Evolutionary conservation across 306 rosid species (phyloP).

Genomic region (Datisca glomerata): DNA sequence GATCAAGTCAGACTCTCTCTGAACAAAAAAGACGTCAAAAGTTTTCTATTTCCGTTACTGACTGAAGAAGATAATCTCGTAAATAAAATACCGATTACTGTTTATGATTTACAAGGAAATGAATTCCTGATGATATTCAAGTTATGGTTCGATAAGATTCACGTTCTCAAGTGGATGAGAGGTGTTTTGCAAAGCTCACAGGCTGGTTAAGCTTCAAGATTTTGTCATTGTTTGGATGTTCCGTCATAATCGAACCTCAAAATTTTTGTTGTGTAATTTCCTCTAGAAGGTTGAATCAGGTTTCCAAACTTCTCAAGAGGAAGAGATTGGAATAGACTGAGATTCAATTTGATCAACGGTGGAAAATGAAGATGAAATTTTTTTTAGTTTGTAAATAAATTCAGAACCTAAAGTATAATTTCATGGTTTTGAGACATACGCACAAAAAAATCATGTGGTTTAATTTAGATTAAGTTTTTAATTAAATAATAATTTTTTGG

Average conservation of each 20-base stretch:
- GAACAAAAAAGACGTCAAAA: not conserved
- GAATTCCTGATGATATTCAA: not conserved
- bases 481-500: no score
- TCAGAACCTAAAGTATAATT: no score
- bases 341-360: no score
- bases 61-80: not conserved
- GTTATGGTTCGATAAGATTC: not conserved
- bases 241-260: not conserved
- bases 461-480: no score
- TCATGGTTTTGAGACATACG: no score
- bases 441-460: no score
- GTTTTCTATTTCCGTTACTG: not conserved
- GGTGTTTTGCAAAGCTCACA: not conserved
- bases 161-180: conserved; percentile 1
- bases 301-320: no score
- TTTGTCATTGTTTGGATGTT: not conserved
- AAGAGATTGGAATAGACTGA: no score
- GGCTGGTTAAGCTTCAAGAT: not conserved
- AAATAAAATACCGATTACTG: not conserved
- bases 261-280: not conserved
- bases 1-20: not conserved
- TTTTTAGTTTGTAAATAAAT: no score
- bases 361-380: no score
- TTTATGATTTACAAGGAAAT: not conserved
- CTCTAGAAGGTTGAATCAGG: not conserved